Conservation (phyloP, 2,329 filamentous ascomycete species). For the Sporothrix brunneoviolacea region DNA sequence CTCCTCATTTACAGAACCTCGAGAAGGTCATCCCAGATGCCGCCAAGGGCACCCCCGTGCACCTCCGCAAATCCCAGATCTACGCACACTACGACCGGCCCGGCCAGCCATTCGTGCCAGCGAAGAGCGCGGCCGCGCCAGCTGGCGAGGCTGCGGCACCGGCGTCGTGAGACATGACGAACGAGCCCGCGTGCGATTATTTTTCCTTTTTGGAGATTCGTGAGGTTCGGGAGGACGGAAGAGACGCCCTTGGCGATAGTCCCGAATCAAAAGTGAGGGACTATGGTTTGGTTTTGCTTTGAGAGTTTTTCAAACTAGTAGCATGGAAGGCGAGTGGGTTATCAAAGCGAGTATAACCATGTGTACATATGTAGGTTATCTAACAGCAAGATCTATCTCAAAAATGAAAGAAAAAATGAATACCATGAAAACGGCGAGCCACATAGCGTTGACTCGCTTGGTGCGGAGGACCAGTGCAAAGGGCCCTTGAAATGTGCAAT, state of each 20-base stretch:
- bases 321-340: neutral
- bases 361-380: slow-evolving; percentile 15
- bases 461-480: too few species aligned
- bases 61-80: slow-evolving; percentile 61
- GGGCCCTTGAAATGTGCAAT: too few species aligned
- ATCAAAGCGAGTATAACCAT: too few species aligned
- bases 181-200: neutral
- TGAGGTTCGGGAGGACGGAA: too few species aligned
- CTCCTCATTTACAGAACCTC: slow-evolving; percentile 51
- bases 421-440: neutral
- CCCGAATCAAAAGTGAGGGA: too few species aligned
- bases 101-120: slow-evolving; percentile 25
- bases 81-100: slow-evolving; percentile 41
- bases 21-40: slow-evolving; percentile 75
- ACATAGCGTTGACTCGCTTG: too few species aligned
- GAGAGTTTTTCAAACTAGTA: neutral
- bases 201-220: too few species aligned
- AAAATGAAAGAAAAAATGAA: neutral
- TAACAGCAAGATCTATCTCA: too few species aligned
- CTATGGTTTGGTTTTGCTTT: too few species aligned
- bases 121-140: slow-evolving; percentile 17
- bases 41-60: slow-evolving; percentile 64
- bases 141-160: slow-evolving; percentile 13
- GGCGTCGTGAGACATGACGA: slow-evolving; percentile 17
- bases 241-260: too few species aligned